Conservation (phyloP, 2,329 filamentous ascomycete species). For the Fusarium robinianum region DNA sequence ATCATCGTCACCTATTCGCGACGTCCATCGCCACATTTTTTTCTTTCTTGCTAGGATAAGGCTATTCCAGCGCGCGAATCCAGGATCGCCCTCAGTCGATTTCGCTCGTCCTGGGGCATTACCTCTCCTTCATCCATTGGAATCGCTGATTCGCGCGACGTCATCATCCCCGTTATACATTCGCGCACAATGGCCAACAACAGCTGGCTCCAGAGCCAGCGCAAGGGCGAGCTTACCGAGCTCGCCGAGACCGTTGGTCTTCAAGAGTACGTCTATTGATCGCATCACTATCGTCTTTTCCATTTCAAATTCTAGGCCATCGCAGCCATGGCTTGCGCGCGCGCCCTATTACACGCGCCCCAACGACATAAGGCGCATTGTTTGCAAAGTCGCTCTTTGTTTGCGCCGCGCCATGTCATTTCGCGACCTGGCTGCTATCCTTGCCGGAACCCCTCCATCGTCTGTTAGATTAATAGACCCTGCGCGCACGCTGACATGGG, state of each 20-base stretch:
- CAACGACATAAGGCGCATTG: slow-evolving; percentile 12
- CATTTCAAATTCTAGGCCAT: no score
- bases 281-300: background rate
- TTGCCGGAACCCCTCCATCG: slow-evolving; percentile 17
- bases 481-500: slow-evolving; percentile 24
- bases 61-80: no score
- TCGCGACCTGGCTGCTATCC: slow-evolving; percentile 26
- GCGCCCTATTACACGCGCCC: no score
- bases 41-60: no score
- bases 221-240: slow-evolving; percentile 78
- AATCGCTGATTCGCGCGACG: slow-evolving; percentile 37
- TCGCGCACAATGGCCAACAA: slow-evolving; percentile 49
- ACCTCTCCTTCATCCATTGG: background rate
- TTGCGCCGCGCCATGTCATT: slow-evolving; percentile 19
- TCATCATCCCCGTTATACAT: background rate
- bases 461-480: background rate
- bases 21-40: no score
- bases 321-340: no score
- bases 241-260: slow-evolving; percentile 73
- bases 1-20: slow-evolving; percentile 13
- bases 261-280: slow-evolving; percentile 64
- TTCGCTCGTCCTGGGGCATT: no score
- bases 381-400: slow-evolving; percentile 10
- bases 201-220: slow-evolving; percentile 78
- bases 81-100: no score